A percentile compares a stretch with the other conserved stretches of the same genome.
Conservation (phyloP, 495 filamentous ascomycete species). For the Massariosphaeria phaeospora region DNA sequence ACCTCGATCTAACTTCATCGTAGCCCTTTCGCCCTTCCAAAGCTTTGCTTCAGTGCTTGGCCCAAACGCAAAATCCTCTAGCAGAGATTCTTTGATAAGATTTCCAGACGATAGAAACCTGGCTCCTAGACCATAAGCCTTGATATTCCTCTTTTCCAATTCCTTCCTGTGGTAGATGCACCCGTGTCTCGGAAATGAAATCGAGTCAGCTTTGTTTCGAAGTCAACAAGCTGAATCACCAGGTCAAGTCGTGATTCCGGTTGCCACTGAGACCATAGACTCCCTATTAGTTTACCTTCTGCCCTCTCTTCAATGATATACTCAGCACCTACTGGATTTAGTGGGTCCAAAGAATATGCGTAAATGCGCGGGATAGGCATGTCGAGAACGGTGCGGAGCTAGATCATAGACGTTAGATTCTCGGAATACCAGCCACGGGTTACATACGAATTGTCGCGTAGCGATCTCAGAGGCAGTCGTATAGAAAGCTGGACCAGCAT, state of each 20-base stretch:
- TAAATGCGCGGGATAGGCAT: conserved; percentile 6
- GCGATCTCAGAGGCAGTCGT: conserved; percentile 40
- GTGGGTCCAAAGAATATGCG: conserved; percentile 7
- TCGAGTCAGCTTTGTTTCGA: conserved; percentile 41
- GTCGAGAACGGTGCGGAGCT: conserved; percentile 40
- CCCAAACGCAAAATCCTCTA: too few relatives aligned
- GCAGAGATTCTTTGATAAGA: too few relatives aligned
- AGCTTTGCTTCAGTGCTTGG: too few relatives aligned
- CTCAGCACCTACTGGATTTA: conserved; percentile 13
- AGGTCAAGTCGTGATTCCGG: conserved; percentile 37
- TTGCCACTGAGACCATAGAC: conserved; percentile 30
- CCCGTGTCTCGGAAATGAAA: conserved; percentile 41
- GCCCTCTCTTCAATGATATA: conserved; percentile 17
- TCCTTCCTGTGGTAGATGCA: conserved; percentile 45
- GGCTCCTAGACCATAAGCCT: conserved; percentile 5
- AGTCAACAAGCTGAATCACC: conserved; percentile 40
- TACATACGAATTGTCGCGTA: conserved; percentile 39
- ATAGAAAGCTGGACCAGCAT: conserved; percentile 36
- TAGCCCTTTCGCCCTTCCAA: conserved; percentile 5
- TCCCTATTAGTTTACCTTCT: conserved; percentile 2
- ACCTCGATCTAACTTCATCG: conserved; percentile 9
- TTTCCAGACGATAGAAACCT: background rate
- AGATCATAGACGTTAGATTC: conserved; percentile 3
- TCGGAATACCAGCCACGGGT: background rate
- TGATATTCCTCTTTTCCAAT: conserved; percentile 24